These are phyloP conservation scores for Penicillium pulvis DNA, from an alignment of 495 filamentous ascomycete species.

Conservation along the genomic window DNA sequence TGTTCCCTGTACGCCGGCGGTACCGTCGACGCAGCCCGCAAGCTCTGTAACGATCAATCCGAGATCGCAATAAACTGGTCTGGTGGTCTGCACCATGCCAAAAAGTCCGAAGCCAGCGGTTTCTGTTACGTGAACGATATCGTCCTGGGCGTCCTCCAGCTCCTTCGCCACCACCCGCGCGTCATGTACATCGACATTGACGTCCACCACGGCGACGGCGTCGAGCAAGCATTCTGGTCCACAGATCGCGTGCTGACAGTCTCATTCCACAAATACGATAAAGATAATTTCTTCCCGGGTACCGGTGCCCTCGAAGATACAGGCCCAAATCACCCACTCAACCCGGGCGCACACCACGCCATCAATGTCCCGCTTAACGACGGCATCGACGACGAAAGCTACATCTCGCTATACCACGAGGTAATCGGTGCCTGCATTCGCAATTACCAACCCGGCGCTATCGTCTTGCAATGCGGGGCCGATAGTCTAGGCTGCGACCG, in stretches of 20 bases:
- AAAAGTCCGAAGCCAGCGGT: constrained; percentile 88
- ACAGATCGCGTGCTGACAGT: constrained; percentile 95
- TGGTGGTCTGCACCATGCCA: constrained; percentile 97
- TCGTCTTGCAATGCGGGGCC: constrained; percentile 95
- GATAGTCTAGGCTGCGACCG: constrained; percentile 94
- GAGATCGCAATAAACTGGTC: constrained; percentile 99
- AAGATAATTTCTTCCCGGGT: constrained; percentile 74
- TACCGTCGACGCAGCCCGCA: constrained; percentile 87
- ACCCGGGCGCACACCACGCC: constrained; percentile 63
- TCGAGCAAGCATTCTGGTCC: constrained; percentile 96
- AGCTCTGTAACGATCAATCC: constrained; percentile 80
- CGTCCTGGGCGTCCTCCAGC: constrained; percentile 88
- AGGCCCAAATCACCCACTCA: constrained; percentile 59
- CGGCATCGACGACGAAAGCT: constrained; percentile 92
- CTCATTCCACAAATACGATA: constrained; percentile 95
- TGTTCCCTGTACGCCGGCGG: constrained; percentile 91
- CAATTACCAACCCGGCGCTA: constrained; percentile 78
- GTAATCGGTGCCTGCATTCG: constrained; percentile 75
- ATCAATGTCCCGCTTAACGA: constrained; percentile 70
- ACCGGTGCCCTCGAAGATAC: constrained; percentile 62
- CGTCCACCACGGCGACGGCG: constrained; percentile 96
- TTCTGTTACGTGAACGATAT: constrained; percentile 99
- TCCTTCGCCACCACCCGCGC: constrained; percentile 82
- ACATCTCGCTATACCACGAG: constrained; percentile 78
- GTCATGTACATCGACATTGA: constrained; percentile 99